Evolutionary conservation across 345 rosid genomes (phyloP).

Genomic region (Lepidium aucheri): DNA sequence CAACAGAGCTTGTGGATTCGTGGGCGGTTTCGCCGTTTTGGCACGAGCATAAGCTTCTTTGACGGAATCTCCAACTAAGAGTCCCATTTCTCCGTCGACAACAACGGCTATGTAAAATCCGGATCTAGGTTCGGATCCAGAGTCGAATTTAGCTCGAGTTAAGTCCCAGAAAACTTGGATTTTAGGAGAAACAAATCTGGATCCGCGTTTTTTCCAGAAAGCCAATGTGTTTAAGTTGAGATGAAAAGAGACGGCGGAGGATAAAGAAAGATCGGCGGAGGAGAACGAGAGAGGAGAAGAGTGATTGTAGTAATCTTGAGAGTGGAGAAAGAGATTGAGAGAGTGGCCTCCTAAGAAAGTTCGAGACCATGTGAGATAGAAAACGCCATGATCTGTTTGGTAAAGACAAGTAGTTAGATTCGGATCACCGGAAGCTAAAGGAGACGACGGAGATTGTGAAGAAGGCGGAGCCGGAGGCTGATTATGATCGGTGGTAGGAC

Average conservation of each 20-base stretch:
- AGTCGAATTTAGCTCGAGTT: constrained; percentile 63
- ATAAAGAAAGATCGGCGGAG: constrained; percentile 33
- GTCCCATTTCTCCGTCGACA: constrained; percentile 55
- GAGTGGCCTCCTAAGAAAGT: constrained; percentile 79
- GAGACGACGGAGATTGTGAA: constrained; percentile 34
- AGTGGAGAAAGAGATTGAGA: constrained; percentile 65
- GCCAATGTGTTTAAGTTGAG: constrained; percentile 58
- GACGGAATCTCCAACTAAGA: constrained; percentile 65
- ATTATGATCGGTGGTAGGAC: constrained; percentile 18
- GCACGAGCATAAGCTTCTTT: constrained; percentile 55
- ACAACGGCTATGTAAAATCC: constrained; percentile 76
- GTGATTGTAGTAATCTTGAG: constrained; percentile 32
- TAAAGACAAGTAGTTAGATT: constrained; percentile 66
- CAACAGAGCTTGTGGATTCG: constrained; percentile 42
- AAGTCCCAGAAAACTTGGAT: constrained; percentile 75
- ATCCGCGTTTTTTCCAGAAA: constrained; percentile 82
- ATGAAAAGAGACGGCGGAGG: constrained; percentile 51
- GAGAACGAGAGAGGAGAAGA: constrained; percentile 34
- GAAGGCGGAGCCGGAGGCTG: neutral
- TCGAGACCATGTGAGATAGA: constrained; percentile 82
- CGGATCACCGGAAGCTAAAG: constrained; percentile 42
- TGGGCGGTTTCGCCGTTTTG: constrained; percentile 29
- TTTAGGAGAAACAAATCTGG: constrained; percentile 37
- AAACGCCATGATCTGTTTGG: constrained; percentile 69
- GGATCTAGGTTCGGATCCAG: constrained; percentile 75